phyloP scores from a whole-genome alignment of 495 filamentous ascomycete species.

The Podospora comata region DNA sequence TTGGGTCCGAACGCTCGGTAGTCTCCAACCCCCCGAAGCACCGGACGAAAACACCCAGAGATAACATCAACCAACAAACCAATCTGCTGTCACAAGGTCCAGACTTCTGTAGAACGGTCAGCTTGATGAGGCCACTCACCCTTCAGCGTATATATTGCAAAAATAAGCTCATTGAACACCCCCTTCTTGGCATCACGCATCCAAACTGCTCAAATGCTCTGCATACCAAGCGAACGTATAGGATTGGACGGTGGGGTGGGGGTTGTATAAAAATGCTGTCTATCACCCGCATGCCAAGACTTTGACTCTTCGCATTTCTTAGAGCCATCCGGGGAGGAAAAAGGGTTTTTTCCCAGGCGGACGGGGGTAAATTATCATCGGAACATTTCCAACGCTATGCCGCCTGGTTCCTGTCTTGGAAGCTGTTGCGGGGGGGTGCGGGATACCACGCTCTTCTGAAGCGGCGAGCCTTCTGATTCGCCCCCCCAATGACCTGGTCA shows the following conservation, averaged over 20 bases:
- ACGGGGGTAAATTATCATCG: background rate
- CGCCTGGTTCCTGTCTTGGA: slow-evolving; percentile 10
- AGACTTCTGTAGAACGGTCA: background rate
- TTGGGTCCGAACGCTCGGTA: background rate
- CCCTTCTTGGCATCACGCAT: background rate
- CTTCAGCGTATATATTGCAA: background rate
- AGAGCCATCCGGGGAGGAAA: background rate
- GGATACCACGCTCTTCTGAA: slow-evolving; percentile 22
- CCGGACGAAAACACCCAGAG: background rate
- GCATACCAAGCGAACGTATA: background rate
- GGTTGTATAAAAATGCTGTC: slow-evolving; percentile 1
- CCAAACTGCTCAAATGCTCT: background rate
- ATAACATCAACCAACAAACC: background rate
- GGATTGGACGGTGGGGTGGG: background rate
- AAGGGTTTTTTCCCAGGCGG: background rate
- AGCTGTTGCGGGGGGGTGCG: slow-evolving; percentile 15
- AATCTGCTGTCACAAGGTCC: background rate
- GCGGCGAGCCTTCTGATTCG: slow-evolving; percentile 10
- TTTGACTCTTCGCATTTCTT: background rate
- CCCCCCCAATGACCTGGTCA: slow-evolving; percentile 31
- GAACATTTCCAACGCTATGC: slow-evolving; percentile 16
- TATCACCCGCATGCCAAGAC: background rate
- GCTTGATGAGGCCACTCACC: background rate
- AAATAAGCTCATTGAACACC: background rate
- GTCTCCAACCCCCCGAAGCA: background rate